Percentiles rank a stretch among this genome's conserved stretches.
Evolutionary conservation across 78 protist species (phyloP).

Genomic region (Pigoraptor vietnamica): DNA sequence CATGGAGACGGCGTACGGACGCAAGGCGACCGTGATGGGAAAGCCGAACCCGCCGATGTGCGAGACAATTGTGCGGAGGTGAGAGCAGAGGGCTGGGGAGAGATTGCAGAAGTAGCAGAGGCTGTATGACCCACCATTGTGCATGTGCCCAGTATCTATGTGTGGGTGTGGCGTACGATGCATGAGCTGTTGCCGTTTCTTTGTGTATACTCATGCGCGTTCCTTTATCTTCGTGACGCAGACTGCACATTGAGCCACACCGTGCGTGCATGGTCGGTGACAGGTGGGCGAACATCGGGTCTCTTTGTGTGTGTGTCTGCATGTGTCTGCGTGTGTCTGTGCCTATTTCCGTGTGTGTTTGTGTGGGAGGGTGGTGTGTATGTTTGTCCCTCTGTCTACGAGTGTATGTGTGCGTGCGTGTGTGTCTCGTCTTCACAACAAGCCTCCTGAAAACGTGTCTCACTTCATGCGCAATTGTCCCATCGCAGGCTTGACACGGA

Average conservation of each 20-base stretch:
- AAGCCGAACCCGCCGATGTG: not conserved
- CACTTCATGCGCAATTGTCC: no score
- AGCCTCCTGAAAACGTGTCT: no score
- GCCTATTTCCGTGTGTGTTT: not conserved
- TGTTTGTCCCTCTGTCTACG: no score
- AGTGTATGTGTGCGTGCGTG: no score
- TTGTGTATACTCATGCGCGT: no score
- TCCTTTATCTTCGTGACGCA: not conserved
- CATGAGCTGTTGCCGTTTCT: not conserved
- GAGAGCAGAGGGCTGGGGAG: not conserved
- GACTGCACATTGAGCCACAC: not conserved
- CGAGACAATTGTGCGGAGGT: not conserved
- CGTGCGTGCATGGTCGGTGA: not conserved
- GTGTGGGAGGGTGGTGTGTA: not conserved
- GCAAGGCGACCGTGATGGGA: not conserved
- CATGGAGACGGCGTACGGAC: not conserved
- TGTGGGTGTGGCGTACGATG: no score
- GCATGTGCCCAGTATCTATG: no score
- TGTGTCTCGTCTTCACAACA: no score
- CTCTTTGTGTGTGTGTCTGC: not conserved
- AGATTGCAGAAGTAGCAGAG: no score
- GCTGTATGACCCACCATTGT: no score
- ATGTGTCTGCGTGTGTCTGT: not conserved
- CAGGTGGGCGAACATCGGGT: not conserved
- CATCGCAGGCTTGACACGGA: not conserved